A percentile compares a stretch with the other conserved stretches of the same genome.
phyloP scores from a whole-genome alignment of 371 early-diverging fungal species.

The Actinomortierella ambigua region DNA sequence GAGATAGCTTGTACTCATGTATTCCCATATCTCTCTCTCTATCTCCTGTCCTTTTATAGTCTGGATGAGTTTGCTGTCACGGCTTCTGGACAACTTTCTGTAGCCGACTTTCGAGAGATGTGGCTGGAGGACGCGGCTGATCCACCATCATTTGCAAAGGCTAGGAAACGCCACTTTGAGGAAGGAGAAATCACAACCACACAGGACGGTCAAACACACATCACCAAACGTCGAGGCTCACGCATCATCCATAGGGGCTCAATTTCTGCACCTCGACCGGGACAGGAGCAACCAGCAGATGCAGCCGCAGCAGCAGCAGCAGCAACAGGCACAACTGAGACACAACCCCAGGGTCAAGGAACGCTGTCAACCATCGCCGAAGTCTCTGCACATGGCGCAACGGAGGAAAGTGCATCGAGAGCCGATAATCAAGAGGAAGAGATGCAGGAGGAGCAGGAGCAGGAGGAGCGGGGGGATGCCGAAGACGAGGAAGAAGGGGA shows the following conservation, averaged over 20 bases:
- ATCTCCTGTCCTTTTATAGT: constrained; percentile 46
- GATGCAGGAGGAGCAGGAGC: not conserved
- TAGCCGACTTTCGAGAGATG: constrained; percentile 86
- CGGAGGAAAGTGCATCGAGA: too few relatives aligned
- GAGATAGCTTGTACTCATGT: too few relatives aligned
- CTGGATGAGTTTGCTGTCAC: constrained; percentile 91
- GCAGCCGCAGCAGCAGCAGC: too few relatives aligned
- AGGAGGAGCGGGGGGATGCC: constrained; percentile 7
- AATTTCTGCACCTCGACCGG: too few relatives aligned
- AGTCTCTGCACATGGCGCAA: too few relatives aligned
- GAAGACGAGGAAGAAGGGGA: constrained; percentile 25
- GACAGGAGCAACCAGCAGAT: too few relatives aligned
- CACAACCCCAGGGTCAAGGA: too few relatives aligned
- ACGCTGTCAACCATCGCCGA: too few relatives aligned
- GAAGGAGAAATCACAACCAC: constrained; percentile 10
- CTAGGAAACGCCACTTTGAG: constrained; percentile 49
- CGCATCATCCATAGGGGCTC: too few relatives aligned
- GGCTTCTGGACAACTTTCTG: constrained; percentile 84
- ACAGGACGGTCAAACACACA: constrained; percentile 1
- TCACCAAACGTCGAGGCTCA: not conserved
- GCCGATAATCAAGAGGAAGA: constrained; percentile 4
- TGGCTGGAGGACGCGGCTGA: constrained; percentile 91
- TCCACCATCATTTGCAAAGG: constrained; percentile 87
- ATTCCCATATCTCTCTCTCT: not conserved
- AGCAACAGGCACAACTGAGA: too few relatives aligned